These are phyloP conservation scores for Geum urbanum DNA, from an alignment of 306 rosid species.

Conservation along the genomic window DNA sequence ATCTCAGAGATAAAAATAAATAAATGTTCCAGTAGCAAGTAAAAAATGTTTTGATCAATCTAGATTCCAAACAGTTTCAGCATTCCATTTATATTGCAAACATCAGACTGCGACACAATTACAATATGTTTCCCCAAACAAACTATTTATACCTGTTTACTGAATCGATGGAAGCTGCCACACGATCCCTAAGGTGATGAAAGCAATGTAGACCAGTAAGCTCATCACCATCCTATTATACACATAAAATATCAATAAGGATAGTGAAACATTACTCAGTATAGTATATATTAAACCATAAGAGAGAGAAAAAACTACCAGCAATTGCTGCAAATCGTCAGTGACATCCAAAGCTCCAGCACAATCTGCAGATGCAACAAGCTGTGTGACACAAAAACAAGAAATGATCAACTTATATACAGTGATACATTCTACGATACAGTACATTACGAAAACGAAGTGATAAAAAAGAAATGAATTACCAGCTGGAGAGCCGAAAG, in stretches of 20 bases:
- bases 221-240: slow-evolving; percentile 86
- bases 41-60: slow-evolving; percentile 1
- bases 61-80: neutral
- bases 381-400: slow-evolving; percentile 69
- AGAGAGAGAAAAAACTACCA: slow-evolving; percentile 43
- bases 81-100: neutral
- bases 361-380: slow-evolving; percentile 97
- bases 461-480: neutral
- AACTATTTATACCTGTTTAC: slow-evolving; percentile 64
- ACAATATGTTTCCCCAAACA: neutral
- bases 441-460: slow-evolving; percentile 1
- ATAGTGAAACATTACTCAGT: neutral
- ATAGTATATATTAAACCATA: neutral
- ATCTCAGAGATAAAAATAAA: neutral
- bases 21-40: neutral
- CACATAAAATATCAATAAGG: slow-evolving; percentile 5
- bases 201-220: slow-evolving; percentile 97
- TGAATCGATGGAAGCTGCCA: slow-evolving; percentile 81
- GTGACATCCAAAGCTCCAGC: slow-evolving; percentile 97
- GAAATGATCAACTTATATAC: slow-evolving; percentile 9
- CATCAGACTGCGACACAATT: neutral
- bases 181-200: slow-evolving; percentile 91
- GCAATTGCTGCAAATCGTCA: slow-evolving; percentile 80
- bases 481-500: slow-evolving; percentile 94
- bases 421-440: neutral